Evolutionary conservation across 2,329 filamentous ascomycete genomes (phyloP).

Genomic region (Ascosphaera acerosa): DNA sequence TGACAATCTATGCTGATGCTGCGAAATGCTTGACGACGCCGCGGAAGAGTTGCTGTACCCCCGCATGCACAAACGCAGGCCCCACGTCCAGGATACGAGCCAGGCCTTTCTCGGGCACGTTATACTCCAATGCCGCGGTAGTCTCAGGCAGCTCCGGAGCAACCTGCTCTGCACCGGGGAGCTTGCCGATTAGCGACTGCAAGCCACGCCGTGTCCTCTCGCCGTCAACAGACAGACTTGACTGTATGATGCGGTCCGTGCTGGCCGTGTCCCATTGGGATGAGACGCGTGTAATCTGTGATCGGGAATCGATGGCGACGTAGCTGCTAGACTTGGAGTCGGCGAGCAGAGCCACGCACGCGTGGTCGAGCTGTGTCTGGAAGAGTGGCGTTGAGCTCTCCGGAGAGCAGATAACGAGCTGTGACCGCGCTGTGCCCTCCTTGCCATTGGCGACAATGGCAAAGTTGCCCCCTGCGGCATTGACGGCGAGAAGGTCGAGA

Average conservation of each 20-base stretch:
- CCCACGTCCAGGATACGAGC: constrained; percentile 15
- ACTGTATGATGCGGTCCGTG: constrained; percentile 8
- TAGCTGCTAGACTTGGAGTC: constrained; percentile 42
- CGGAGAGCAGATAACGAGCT: constrained; percentile 40
- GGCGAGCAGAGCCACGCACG: constrained; percentile 42
- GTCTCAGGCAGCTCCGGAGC: constrained; percentile 2
- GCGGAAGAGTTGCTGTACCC: constrained; percentile 15
- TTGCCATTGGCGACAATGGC: constrained; percentile 28
- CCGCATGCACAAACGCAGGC: constrained; percentile 16
- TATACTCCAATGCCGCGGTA: constrained; percentile 4
- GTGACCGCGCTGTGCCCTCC: constrained; percentile 10
- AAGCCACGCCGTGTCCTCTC: constrained; percentile 13
- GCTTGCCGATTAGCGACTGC: constrained; percentile 8
- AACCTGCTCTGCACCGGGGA: constrained; percentile 1
- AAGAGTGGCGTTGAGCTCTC: constrained; percentile 33
- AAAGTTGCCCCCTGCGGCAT: too few species aligned
- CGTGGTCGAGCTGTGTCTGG: constrained; percentile 26
- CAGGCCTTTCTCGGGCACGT: constrained; percentile 9
- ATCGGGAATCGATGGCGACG: constrained; percentile 47
- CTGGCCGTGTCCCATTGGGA: constrained; percentile 8
- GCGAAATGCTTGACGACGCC: constrained; percentile 15
- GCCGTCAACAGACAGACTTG: constrained; percentile 8
- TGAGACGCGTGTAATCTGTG: constrained; percentile 34
- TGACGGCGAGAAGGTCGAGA: too few species aligned
- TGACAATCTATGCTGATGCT: too few species aligned